Evolutionary conservation across 73 alveolate genomes (phyloP).

Genomic region (Tetrahymena malaccensis): DNA sequence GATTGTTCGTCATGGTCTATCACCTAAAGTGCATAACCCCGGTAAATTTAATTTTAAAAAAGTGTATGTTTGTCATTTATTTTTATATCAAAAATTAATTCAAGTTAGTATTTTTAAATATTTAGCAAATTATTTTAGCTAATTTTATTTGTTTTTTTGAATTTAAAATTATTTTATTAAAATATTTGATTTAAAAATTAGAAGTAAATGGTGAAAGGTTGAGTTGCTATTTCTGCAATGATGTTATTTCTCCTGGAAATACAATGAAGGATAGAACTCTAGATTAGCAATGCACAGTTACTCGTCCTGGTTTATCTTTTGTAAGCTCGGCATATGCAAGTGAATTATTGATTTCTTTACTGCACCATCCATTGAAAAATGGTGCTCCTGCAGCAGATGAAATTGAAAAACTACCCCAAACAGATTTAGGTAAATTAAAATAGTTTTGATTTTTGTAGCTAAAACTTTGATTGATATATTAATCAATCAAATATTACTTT

Average conservation of each 20-base stretch:
- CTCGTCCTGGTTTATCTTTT: constrained; percentile 93
- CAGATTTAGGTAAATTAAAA: not conserved
- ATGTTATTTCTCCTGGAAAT: constrained; percentile 94
- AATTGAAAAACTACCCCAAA: not conserved
- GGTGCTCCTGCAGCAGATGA: constrained; percentile 65
- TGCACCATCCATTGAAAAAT: constrained; percentile 77
- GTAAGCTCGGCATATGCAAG: constrained; percentile 82
- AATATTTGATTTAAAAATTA: not conserved
- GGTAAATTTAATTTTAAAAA: not conserved
- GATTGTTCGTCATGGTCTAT: constrained; percentile 90
- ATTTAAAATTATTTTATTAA: not conserved
- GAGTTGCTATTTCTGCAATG: constrained; percentile 97
- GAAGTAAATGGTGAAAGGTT: constrained; percentile 76
- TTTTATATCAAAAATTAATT: too few species aligned
- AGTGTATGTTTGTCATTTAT: too few species aligned
- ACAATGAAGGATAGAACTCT: constrained; percentile 91
- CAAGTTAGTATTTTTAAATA: too few species aligned
- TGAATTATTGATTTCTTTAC: constrained; percentile 77
- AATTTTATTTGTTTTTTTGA: too few species aligned
- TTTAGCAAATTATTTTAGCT: too few species aligned
- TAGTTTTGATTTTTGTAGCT: not conserved
- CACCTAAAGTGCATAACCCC: constrained; percentile 43
- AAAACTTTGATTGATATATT: not conserved
- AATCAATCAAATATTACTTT: not conserved
- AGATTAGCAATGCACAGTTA: constrained; percentile 95